Conservation (phyloP, 352 stramenopile species). For the Globisporangium apiculatum region DNA sequence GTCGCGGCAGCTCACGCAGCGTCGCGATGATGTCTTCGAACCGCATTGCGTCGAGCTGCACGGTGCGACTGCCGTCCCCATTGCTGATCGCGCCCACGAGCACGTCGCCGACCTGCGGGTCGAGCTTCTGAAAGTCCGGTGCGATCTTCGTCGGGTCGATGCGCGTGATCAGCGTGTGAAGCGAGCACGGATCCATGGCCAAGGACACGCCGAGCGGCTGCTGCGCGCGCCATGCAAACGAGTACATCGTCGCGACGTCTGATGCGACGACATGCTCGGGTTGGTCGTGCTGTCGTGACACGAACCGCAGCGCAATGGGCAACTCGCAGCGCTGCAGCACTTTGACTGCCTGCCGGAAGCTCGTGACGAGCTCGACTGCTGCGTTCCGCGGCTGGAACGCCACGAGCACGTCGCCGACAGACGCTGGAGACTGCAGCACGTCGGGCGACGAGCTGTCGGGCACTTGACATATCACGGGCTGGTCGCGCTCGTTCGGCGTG, state of each 20-base stretch:
- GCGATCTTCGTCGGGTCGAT: constrained; percentile 60
- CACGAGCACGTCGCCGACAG: constrained; percentile 59
- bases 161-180: constrained; percentile 61
- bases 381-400: constrained; percentile 35
- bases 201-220: constrained; percentile 60
- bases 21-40: constrained; percentile 62
- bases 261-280: constrained; percentile 28
- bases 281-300: constrained; percentile 39
- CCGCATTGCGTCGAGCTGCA: constrained; percentile 44
- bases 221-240: constrained; percentile 43
- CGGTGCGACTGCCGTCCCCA: constrained; percentile 15
- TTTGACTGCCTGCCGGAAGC: constrained; percentile 45
- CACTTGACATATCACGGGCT: constrained; percentile 69
- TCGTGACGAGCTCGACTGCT: constrained; percentile 24
- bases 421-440: constrained; percentile 39
- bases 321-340: constrained; percentile 43
- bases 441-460: constrained; percentile 32
- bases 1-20: constrained; percentile 40
- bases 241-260: constrained; percentile 38
- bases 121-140: constrained; percentile 36
- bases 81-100: constrained; percentile 36
- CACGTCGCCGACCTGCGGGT: constrained; percentile 56
- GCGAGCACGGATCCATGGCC: constrained; percentile 67
- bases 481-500: constrained; percentile 59
- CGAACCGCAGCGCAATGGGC: constrained; percentile 60